A percentile compares a stretch with the other conserved stretches of the same genome.
phyloP scores from a whole-genome alignment of 2,329 filamentous ascomycete species.

The Uncinocarpus reesii region DNA sequence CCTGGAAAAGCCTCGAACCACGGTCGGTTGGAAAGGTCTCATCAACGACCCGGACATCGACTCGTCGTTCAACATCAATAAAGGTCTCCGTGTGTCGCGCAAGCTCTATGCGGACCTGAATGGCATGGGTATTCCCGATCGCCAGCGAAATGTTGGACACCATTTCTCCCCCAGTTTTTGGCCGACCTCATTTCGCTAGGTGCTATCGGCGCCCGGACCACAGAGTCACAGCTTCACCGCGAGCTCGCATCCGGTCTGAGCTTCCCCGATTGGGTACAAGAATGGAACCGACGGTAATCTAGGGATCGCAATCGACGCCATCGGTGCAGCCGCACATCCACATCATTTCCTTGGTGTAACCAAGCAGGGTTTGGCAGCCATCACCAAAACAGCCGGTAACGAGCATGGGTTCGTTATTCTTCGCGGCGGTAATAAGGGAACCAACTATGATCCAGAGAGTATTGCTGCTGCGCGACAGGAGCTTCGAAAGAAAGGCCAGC shows the following conservation, averaged over 20 bases:
- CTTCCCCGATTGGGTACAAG: constrained; percentile 98
- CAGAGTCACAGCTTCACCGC: constrained; percentile 90
- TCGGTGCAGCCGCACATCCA: constrained; percentile 55
- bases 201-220: constrained; percentile 90
- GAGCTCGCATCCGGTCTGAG: constrained; percentile 90
- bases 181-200: constrained; percentile 92
- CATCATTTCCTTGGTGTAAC: constrained; percentile 99
- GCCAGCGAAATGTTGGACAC: constrained; percentile 98
- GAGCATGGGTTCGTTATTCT: constrained; percentile 97
- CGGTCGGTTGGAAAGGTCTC: constrained; percentile 96
- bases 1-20: constrained; percentile 96
- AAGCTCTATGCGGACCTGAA: constrained; percentile 91
- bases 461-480: constrained; percentile 70
- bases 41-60: constrained; percentile 99
- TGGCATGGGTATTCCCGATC: constrained; percentile 76
- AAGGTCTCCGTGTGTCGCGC: constrained; percentile 83
- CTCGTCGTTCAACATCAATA: constrained; percentile 97
- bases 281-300: constrained; percentile 94
- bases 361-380: constrained; percentile 90
- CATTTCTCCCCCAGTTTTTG: constrained; percentile 94
- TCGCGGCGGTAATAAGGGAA: constrained; percentile 78
- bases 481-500: constrained; percentile 70
- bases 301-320: constrained; percentile 86
- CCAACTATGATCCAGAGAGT: constrained; percentile 83
- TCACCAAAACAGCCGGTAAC: constrained; percentile 86